Conservation (phyloP, 768 basidiomycete genomes). For the Phanerodontia chrysosporium region DNA sequence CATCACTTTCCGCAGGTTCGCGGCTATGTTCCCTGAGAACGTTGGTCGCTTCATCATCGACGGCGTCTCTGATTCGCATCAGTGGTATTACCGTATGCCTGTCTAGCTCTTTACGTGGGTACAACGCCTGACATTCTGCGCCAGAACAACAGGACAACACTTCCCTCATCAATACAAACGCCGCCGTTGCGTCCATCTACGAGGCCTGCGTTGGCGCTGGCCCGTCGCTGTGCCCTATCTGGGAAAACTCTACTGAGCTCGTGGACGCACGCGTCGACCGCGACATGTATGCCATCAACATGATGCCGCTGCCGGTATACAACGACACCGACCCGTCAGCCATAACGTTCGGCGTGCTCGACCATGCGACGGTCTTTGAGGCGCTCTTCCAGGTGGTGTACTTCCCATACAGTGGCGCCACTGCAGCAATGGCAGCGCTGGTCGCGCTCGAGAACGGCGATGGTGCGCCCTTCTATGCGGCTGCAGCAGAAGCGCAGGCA, state of each 20-base stretch:
- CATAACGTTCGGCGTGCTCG: background rate
- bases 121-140: background rate
- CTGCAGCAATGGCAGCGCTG: background rate
- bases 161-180: conserved; percentile 15
- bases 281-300: background rate
- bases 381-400: background rate
- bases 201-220: conserved; percentile 15
- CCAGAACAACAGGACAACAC: background rate
- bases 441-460: background rate
- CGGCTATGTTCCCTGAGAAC: conserved; percentile 28
- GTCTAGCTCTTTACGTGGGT: background rate
- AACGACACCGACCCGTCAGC: background rate
- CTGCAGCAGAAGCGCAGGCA: too few relatives aligned
- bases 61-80: conserved; percentile 20
- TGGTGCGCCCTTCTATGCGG: background rate
- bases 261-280: conserved; percentile 16
- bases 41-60: conserved; percentile 27
- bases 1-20: conserved; percentile 17
- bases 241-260: conserved; percentile 14
- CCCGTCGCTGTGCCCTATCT: conserved; percentile 19
- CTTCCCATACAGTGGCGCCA: background rate
- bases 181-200: conserved; percentile 19
- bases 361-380: background rate
- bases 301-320: background rate
- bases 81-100: conserved; percentile 14